Evolutionary conservation across 257 asterid species (phyloP).

Genomic region (Vinca minor): DNA sequence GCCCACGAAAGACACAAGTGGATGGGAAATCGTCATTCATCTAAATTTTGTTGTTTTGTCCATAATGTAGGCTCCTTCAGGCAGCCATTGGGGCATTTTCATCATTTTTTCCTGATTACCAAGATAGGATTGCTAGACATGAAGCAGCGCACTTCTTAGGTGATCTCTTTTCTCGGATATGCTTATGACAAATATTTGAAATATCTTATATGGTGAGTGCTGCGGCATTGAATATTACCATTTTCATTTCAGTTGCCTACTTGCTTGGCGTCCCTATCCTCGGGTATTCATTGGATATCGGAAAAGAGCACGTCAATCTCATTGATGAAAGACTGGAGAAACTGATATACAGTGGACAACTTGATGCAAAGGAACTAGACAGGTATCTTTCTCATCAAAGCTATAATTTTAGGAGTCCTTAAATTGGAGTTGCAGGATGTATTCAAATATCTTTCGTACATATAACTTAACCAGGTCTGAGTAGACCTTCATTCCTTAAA

Average conservation of each 20-base stretch:
- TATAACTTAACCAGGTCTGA: too few species aligned
- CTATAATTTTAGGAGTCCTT: background rate
- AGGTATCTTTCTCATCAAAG: conserved; percentile 38
- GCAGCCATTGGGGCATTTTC: conserved; percentile 89
- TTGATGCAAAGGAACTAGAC: conserved; percentile 88
- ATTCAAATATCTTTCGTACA: background rate
- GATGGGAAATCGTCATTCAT: background rate
- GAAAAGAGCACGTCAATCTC: conserved; percentile 90
- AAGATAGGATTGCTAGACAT: conserved; percentile 83
- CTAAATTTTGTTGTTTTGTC: conserved; percentile 13
- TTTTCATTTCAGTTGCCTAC: conserved; percentile 54
- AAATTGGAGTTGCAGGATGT: background rate
- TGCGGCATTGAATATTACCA: background rate
- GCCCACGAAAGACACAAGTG: background rate
- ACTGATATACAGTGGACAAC: conserved; percentile 88
- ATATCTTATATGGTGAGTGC: background rate
- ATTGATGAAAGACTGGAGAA: conserved; percentile 77
- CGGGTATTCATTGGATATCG: conserved; percentile 86
- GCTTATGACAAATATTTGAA: background rate
- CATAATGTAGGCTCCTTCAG: conserved; percentile 69
- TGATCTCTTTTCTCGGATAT: conserved; percentile 20
- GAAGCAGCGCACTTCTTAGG: conserved; percentile 98
- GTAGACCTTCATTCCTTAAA: background rate
- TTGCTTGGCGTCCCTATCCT: conserved; percentile 87
- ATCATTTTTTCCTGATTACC: conserved; percentile 73